Conservation (phyloP, 2,329 filamentous ascomycete genomes). For the Hymenotorrendiella dingleyae region DNA sequence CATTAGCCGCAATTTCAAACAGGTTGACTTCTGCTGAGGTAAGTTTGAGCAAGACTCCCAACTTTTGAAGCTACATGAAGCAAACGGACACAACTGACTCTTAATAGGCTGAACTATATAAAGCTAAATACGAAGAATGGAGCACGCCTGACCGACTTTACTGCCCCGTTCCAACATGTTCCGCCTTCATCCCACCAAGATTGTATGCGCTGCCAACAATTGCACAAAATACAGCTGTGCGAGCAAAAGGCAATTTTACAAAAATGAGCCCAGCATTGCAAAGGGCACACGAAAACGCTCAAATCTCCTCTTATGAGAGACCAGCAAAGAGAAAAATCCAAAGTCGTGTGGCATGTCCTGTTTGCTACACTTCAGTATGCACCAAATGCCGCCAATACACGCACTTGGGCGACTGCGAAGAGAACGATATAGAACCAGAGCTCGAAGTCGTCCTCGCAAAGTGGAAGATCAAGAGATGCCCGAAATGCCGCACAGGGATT, state of each 20-base stretch:
- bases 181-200: slow-evolving; percentile 39
- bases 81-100: slow-evolving; percentile 11
- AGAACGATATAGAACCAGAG: slow-evolving; percentile 32
- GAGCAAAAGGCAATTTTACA: slow-evolving; percentile 14
- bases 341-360: slow-evolving; percentile 36
- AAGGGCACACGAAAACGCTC: slow-evolving; percentile 2
- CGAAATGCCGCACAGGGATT: slow-evolving; percentile 41
- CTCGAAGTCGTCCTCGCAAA: slow-evolving; percentile 32
- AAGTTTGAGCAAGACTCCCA: neutral
- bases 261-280: too few species aligned
- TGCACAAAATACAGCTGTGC: neutral
- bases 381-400: slow-evolving; percentile 36
- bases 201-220: slow-evolving; percentile 7
- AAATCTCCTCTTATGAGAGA: slow-evolving; percentile 1
- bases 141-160: slow-evolving; percentile 39
- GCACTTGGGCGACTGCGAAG: slow-evolving; percentile 35
- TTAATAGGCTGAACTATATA: slow-evolving; percentile 31
- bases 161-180: slow-evolving; percentile 43
- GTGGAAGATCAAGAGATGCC: slow-evolving; percentile 44
- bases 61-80: neutral
- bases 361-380: slow-evolving; percentile 39
- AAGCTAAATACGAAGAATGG: slow-evolving; percentile 42
- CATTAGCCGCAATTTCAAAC: slow-evolving; percentile 34
- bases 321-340: slow-evolving; percentile 2
- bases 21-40: slow-evolving; percentile 33